Base-by-base conservation (phyloP, 129 eudicot genomes). In the Flaveria robusta region DNA sequence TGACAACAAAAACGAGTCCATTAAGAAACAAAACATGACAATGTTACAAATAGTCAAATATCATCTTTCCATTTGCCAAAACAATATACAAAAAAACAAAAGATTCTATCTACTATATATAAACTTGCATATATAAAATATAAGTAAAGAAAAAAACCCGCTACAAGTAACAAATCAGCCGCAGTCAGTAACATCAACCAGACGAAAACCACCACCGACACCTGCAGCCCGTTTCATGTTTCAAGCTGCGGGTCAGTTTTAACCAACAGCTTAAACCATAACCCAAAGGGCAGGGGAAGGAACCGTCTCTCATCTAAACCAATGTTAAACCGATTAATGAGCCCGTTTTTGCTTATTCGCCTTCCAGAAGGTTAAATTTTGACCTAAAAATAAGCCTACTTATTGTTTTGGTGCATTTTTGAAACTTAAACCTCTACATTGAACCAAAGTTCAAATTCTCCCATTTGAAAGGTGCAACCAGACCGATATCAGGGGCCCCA, bases 361-460 rank as follows among this genome's bases (percentile, higher is more conserved):
- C 75, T 74, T 74, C 70, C 79, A 70, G 58, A 66, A 80, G 46
- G 79, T 74, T 80, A 74, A 55, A 80, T 66, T 80, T 45, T 68
- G 75, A 70, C 74, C 70, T 80, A 34, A 50, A 41, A 66, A 60
- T 70, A 69, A n/a, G 31, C 43, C 79, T 80, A 45, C 70, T 80
- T 80, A 80, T 74, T 66, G 34, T 42, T 73, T 52, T 12, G 62
- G 60, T 80, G 58, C 69, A 13, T 72, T 8, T 37, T 37, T 11
- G 8, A 66, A 39, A 16, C 39, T 58, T 22, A n/a, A 55, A n/a
- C 74, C 39, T 31, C 79, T 90, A 92, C 66, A 77, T 75, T 14
- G 96, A 16, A 34, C 98, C 98, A 50, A 66, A 93, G 65, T 71
- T 63, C 84, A 93, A 72, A 71, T 83, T 81, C 69, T 93, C 98